Percentiles rank a stretch among this genome's conserved stretches.
Conservation (phyloP, 352 stramenopile species). For the Stramenopiles sp. region DNA sequence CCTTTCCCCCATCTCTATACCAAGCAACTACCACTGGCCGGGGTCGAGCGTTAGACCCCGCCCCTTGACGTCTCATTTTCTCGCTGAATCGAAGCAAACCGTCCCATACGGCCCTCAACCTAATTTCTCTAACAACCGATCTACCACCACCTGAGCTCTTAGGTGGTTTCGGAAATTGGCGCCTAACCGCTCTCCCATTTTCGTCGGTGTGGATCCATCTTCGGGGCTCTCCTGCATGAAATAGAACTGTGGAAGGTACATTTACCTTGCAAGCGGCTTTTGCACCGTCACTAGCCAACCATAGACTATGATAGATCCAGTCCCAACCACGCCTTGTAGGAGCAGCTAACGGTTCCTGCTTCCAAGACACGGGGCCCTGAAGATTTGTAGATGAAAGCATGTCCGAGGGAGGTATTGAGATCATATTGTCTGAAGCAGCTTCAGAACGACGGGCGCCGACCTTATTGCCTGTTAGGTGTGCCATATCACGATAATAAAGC, state of each 20-base stretch:
- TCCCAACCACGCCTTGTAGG: not conserved
- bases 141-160: not conserved
- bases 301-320: not conserved
- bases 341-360: not conserved
- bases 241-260: conserved; percentile 29
- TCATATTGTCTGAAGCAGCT: too few species aligned
- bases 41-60: not conserved
- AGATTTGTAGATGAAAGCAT: too few species aligned
- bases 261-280: conserved; percentile 11
- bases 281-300: not conserved
- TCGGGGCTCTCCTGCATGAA: conserved; percentile 20
- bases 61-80: not conserved
- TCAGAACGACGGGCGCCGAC: too few species aligned
- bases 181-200: conserved; percentile 21
- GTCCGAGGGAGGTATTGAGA: too few species aligned
- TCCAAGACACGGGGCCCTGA: not conserved
- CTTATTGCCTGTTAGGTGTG: too few species aligned
- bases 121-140: not conserved
- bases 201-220: conserved; percentile 25
- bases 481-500: too few species aligned
- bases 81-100: not conserved
- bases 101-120: not conserved
- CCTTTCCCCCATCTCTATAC: conserved; percentile 25
- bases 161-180: not conserved
- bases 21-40: conserved; percentile 23